Base-by-base conservation (phyloP, 2,329 filamentous ascomycete genomes). In the Verticillium klebahnii region DNA sequence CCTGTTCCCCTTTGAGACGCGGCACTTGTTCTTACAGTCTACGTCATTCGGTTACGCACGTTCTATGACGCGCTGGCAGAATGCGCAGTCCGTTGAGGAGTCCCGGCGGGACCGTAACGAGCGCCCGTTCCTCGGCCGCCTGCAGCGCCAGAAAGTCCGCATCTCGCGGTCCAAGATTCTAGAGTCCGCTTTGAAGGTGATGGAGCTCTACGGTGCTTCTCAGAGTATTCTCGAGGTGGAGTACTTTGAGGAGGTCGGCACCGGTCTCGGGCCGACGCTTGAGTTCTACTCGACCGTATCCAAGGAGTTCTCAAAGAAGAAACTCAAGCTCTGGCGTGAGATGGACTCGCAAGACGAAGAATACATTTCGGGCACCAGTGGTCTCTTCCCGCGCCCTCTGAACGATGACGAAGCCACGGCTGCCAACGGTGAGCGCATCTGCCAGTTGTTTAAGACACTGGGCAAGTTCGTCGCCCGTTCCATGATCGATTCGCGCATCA, bases 261-360 rank as follows among this genome's bases (percentile, higher is more conserved):
- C 96, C 29, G 95, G 95, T 56, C 82, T 99, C 56, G 95, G 95
- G 0, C 95, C 95, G 4, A 99, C 95, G 0, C 83, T 99, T 15
- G 95, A 99, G 73, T 99, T 99, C 74, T 99, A 99, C 76, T 97
- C 95, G 0, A 96, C 92, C 0, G 94, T 98, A 1, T 99, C 95
- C 0, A 95, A 92, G 69, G 95, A 99, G 73, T 98, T 98, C 71
- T 94, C 92, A 1, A 97, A 95, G 81, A 97, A 94, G 83, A 97
- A 96, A 76, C 86, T 97, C 60, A 97, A 93, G 78, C 85, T 99
- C 5, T 99, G 96, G 96, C 88, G 95, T 17, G 94, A 98, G 69
- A 92, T 91, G 62, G 94, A 98, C 70, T 89, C 82, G 6, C 83
- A 83, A 57, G 85, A 89, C 7, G 88, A 89, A 61, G 92, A 97